phyloP scores from a whole-genome alignment of 805 yeast species.

The Jamesozyma lodderae region DNA sequence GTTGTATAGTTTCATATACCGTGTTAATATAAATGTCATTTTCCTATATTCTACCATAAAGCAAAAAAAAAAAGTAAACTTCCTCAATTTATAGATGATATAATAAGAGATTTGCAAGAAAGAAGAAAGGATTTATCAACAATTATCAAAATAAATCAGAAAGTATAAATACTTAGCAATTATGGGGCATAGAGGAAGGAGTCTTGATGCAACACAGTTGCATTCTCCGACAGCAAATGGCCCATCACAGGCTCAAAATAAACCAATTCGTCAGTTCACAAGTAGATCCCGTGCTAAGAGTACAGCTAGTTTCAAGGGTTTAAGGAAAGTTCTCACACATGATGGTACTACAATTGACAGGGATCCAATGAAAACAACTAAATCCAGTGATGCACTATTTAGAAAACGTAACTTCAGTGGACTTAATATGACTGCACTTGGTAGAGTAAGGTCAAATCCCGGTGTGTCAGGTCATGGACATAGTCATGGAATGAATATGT shows the following conservation, averaged over 20 bases:
- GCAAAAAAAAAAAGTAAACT: no score
- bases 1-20: no score
- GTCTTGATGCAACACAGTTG: neutral
- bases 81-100: no score
- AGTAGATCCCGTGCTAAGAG: slow-evolving; percentile 28
- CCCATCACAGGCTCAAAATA: slow-evolving; percentile 7
- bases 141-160: no score
- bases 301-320: slow-evolving; percentile 26
- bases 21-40: no score
- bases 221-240: neutral
- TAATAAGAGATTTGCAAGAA: no score
- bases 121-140: no score
- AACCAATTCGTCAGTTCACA: slow-evolving; percentile 22
- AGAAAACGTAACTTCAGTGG: slow-evolving; percentile 25
- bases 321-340: slow-evolving; percentile 22
- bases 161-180: neutral
- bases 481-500: slow-evolving; percentile 4
- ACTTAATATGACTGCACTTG: slow-evolving; percentile 28
- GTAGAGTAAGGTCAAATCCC: slow-evolving; percentile 20
- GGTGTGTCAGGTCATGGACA: slow-evolving; percentile 3
- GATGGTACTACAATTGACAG: slow-evolving; percentile 16
- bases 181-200: slow-evolving; percentile 3
- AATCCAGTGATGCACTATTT: slow-evolving; percentile 25
- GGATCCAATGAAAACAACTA: slow-evolving; percentile 9
- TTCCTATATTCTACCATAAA: no score